Evolutionary conservation across 495 filamentous ascomycete species (phyloP), one percentile per base, ranked within the genome.

Genomic region (Collariella sp.): DNA sequence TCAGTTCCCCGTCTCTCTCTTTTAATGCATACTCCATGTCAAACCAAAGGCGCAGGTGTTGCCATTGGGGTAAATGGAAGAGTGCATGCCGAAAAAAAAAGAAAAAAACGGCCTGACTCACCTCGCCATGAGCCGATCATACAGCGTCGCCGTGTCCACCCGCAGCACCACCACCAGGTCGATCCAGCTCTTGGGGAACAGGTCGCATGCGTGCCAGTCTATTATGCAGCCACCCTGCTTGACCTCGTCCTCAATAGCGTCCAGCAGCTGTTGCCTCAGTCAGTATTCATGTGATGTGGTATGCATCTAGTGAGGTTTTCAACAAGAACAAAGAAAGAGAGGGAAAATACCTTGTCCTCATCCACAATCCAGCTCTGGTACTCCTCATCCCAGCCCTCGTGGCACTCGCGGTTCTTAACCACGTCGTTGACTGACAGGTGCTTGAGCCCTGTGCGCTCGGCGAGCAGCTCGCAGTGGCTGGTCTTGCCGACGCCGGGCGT

Each of bases 121-220:
- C 85, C 87, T 80, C 52, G 76, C 77, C 52, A 77, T 81, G 54
- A 97, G 71, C 53, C 94, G 82, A 66, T 99, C 94, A 65, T 94
- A 97, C 31, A 95, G 76, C 43, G 85, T 71, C 29, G 78, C 84
- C 23, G 86, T 84, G 48, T 89, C 82, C 49, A 84, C 88, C 13
- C 94, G 78, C 51, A 99, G 68, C 55, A 97, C 94, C 5, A 97
- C 87, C 1, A 97, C 91, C 2, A 99, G 80, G 64, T 99, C 94
- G 61, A 97, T 86, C 88, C 89, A 95, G 63, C 85, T 84, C 66
- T 86, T 82, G 20, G 94, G 91, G 66, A 99, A 97, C 29, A 97
- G 72, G 64, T 99, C 94, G 71, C 91, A 96, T 0, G 89, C 91
- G 69, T 99, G 93, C 93, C 91, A 99, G 70, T 99, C 94, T 59